Base-by-base conservation (phyloP, 805 yeast genomes). In the Hagleromyces aurorensis region DNA sequence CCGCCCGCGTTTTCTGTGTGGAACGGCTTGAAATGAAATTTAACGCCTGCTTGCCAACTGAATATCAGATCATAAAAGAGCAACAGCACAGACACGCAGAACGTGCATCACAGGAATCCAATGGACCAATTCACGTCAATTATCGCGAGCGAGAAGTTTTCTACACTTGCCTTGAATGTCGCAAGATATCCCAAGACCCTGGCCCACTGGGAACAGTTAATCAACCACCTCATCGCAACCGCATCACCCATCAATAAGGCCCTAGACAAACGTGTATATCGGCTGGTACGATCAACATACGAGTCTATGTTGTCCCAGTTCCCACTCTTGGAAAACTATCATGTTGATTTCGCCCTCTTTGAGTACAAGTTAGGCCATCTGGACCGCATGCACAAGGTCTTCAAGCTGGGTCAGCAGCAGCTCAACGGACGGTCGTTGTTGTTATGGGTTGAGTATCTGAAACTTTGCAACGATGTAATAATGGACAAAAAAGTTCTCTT, bases 281-380 rank as follows among this genome's bases (percentile, higher is more conserved):
- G 41, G 22, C 29, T 52, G 16, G 39, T 52, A 13, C 24, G 35
- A n/a, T 27, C 41, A 2, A 44, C 57, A 1, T 57, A 55, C 29
- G 37, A 40, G n/a, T 48, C 58, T 1, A 19, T 57, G 40, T 35
- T 57, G 1, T 38, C 30, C 7, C 31, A 48, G 16, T 55, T 57
- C 36, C 60, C 59, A 3, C 52, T 36, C 27, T 28, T 55, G 22
- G 62, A 57, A 27, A 55, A 52, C 29, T 57, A 55, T 30, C 43
- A 52, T 21, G 41, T 57, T 19, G 62, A 57, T 32, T 54, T 46
- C 33, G 61, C 58, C 3, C 34, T 55, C 6, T 46, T 57, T 13
- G 56, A 57, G 32, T 55, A 46, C 23, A 52, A 50, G 23, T 32
- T 55, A 19, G 57, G 59, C 5, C 32, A 55, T 32, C 31, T 55